These are phyloP conservation scores for Talaromyces adpressus DNA, from an alignment of 495 filamentous ascomycete genomes.

Conservation along the genomic window DNA sequence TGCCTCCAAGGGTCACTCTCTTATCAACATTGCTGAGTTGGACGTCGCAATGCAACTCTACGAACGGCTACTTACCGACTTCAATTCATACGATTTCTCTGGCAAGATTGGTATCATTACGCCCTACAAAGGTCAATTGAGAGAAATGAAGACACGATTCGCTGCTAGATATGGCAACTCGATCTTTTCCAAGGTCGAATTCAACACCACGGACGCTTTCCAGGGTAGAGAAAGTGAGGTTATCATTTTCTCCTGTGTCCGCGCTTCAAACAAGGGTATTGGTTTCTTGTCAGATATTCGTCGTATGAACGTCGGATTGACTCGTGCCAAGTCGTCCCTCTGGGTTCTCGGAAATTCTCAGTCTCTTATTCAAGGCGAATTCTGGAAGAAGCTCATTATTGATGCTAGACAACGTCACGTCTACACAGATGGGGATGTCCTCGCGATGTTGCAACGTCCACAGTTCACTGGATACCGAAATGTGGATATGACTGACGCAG, in stretches of 20 bases:
- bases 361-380: slow-evolving; percentile 77
- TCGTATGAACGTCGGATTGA: slow-evolving; percentile 98
- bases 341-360: slow-evolving; percentile 92
- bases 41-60: slow-evolving; percentile 79
- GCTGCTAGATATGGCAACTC: slow-evolving; percentile 58
- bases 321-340: slow-evolving; percentile 88
- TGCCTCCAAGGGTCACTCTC: slow-evolving; percentile 71
- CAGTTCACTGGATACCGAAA: slow-evolving; percentile 41
- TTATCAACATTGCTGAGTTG: slow-evolving; percentile 84
- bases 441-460: slow-evolving; percentile 40
- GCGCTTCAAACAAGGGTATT: slow-evolving; percentile 86
- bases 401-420: slow-evolving; percentile 66
- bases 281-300: slow-evolving; percentile 97
- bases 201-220: slow-evolving; percentile 98
- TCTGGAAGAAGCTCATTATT: slow-evolving; percentile 77
- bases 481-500: slow-evolving; percentile 40
- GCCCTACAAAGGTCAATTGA: slow-evolving; percentile 91
- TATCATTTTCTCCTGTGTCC: slow-evolving; percentile 97
- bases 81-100: slow-evolving; percentile 56
- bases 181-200: slow-evolving; percentile 77
- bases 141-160: slow-evolving; percentile 68
- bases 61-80: slow-evolving; percentile 67
- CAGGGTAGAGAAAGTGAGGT: slow-evolving; percentile 95
- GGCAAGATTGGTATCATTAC: slow-evolving; percentile 95
- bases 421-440: slow-evolving; percentile 70